A percentile compares a stretch with the other conserved stretches of the same genome.
Conservation (phyloP, 2,329 filamentous ascomycete species). For the Lithohypha guttulata region DNA sequence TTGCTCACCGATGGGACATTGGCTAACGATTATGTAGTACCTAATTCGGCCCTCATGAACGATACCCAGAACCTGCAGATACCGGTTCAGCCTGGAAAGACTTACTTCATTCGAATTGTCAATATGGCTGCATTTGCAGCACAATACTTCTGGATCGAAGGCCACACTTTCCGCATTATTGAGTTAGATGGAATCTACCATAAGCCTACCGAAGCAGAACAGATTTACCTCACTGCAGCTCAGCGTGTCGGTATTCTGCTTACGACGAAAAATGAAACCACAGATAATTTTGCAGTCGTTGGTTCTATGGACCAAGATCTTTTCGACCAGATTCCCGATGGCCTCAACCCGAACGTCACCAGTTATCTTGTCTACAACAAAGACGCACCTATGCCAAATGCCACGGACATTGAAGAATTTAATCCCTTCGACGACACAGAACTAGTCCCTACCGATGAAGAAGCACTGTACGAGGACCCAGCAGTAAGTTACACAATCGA, state of each 20-base stretch:
- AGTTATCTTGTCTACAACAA: conserved; percentile 47
- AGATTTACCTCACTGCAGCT: conserved; percentile 56
- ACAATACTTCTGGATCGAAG: conserved; percentile 40
- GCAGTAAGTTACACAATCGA: conserved; percentile 54
- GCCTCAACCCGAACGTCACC: conserved; percentile 52
- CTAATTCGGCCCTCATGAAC: conserved; percentile 59
- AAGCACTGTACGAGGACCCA: conserved; percentile 49
- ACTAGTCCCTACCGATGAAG: conserved; percentile 56
- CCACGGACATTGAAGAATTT: conserved; percentile 51
- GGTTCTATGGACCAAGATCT: conserved; percentile 59
- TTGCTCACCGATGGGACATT: background rate
- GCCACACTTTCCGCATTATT: conserved; percentile 53
- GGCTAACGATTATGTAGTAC: conserved; percentile 33
- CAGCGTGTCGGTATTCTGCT: conserved; percentile 49
- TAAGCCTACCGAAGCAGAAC: conserved; percentile 47
- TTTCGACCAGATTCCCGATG: conserved; percentile 58
- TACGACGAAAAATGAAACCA: conserved; percentile 52
- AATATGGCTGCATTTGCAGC: conserved; percentile 61
- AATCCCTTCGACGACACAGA: conserved; percentile 62
- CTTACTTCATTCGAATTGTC: conserved; percentile 61
- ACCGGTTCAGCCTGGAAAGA: conserved; percentile 53
- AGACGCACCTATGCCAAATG: conserved; percentile 34
- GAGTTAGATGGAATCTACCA: conserved; percentile 65
- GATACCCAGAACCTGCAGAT: conserved; percentile 54
- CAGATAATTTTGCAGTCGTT: conserved; percentile 56